A percentile compares a stretch with the other conserved stretches of the same genome.
These are phyloP conservation scores for Trametes gibbosa DNA, from an alignment of 768 basidiomycete genomes.

Conservation along the genomic window DNA sequence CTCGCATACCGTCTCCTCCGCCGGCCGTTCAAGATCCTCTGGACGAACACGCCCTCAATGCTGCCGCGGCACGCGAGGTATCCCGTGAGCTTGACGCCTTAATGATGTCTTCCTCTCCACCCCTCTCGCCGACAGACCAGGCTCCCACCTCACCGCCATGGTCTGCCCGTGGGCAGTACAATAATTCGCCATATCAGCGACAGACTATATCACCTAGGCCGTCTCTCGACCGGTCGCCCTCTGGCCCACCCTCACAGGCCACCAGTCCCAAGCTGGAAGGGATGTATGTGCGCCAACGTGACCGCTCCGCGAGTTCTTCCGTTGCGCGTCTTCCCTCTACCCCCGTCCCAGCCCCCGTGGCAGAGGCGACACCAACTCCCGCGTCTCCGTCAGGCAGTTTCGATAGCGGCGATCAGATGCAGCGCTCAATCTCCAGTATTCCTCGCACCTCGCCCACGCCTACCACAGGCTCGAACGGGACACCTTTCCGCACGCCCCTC, in stretches of 20 bases:
- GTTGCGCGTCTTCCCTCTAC: not conserved
- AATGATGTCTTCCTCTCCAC: slow-evolving; percentile 37
- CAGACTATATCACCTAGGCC: slow-evolving; percentile 40
- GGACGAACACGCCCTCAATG: slow-evolving; percentile 41
- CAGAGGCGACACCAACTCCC: not conserved
- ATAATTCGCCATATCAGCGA: slow-evolving; percentile 22
- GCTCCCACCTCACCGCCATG: slow-evolving; percentile 32
- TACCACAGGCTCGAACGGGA: slow-evolving; percentile 19
- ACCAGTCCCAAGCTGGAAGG: slow-evolving; percentile 8
- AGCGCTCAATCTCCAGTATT: slow-evolving; percentile 9
- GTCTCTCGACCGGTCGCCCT: slow-evolving; percentile 16
- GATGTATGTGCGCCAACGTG: slow-evolving; percentile 19
- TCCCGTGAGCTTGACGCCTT: slow-evolving; percentile 62
- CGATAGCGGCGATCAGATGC: slow-evolving; percentile 27
- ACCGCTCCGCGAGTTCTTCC: slow-evolving; percentile 16
- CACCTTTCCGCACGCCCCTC: slow-evolving; percentile 43
- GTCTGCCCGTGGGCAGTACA: not conserved
- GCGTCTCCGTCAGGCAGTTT: slow-evolving; percentile 3
- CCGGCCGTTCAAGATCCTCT: not conserved
- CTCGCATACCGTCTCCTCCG: slow-evolving; percentile 1
- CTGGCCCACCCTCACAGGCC: not conserved
- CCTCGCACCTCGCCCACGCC: slow-evolving; percentile 23
- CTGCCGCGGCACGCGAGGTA: slow-evolving; percentile 68
- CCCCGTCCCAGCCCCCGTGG: not conserved
- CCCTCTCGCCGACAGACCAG: slow-evolving; percentile 27